Base-by-base conservation (phyloP, 2,329 filamentous ascomycete genomes). In the Apiospora marii region DNA sequence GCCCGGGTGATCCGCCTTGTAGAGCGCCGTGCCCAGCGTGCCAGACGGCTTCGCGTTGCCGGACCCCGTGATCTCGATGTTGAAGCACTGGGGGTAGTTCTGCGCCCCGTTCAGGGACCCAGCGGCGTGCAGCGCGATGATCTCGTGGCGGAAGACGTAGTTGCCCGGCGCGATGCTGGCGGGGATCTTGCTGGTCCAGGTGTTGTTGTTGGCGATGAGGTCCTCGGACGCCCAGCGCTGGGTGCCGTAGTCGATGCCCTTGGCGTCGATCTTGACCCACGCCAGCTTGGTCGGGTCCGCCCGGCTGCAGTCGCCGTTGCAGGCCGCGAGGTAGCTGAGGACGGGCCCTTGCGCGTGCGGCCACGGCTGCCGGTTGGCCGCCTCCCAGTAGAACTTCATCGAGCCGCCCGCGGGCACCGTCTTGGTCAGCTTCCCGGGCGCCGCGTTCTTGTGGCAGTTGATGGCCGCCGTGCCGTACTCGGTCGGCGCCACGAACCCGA, bases 1-100 rank as follows among this genome's bases (percentile, higher is more conserved):
- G 71, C 89, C 89, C 1, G 87, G 79, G 77, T 90, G 88, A 69
- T 82, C 83, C 69, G 82, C 78, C 44, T 81, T 88, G 84, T 90
- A 91, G 49, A 91, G 84, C 34, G 79, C 80, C 41, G 86, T 88
- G 72, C 86, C 89, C 30, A 84, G 77, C 30, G 83, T 84, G 72
- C 89, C 89, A 22, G 79, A 75, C 30, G 84, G 83, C 73, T 83
- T 81, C 68, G 83, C 84, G 67, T 74, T 78, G 53, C 88, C 87
- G 46, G 81, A 80, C 68, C 87, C 86, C 68, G 85, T 87, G 74
- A 91, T 82, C 76, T 88, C 83, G 74, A 91, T 77, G 83, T 91
- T 90, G 78, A 90, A 80, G 79, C 89, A 87, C 76, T 86, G 85
- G 43, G 85, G 85, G 78, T 87, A 73, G 61, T 72, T 73, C 70